phyloP scores from a whole-genome alignment of 345 rosid genomes.

The Microcos paniculata region DNA sequence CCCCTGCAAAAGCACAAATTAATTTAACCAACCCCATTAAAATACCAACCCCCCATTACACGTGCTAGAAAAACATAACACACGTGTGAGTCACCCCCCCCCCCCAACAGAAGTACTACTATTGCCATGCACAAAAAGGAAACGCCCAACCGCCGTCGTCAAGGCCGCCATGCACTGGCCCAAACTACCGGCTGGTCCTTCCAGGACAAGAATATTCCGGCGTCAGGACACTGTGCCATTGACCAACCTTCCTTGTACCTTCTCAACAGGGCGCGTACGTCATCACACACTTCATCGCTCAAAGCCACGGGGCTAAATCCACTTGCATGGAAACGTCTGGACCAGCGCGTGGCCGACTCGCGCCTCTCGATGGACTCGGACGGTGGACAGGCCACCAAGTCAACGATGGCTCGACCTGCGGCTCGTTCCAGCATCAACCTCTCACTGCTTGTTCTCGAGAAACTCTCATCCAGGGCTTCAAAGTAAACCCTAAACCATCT shows the following conservation, averaged over 20 bases:
- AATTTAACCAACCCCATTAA: slow-evolving; percentile 21
- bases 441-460: slow-evolving; percentile 76
- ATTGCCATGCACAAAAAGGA: background rate
- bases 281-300: slow-evolving; percentile 92
- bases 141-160: slow-evolving; percentile 14
- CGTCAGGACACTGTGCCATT: slow-evolving; percentile 63
- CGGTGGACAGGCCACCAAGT: slow-evolving; percentile 75
- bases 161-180: slow-evolving; percentile 95
- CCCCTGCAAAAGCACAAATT: background rate
- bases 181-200: slow-evolving; percentile 95
- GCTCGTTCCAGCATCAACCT: slow-evolving; percentile 80
- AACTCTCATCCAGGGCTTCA: slow-evolving; percentile 78
- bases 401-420: slow-evolving; percentile 75
- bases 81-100: slow-evolving; percentile 34
- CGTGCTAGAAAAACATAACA: slow-evolving; percentile 42
- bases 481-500: slow-evolving; percentile 94
- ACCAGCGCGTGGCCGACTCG: slow-evolving; percentile 80
- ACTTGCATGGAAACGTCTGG: slow-evolving; percentile 52
- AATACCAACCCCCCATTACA: slow-evolving; percentile 35
- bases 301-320: slow-evolving; percentile 50
- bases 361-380: slow-evolving; percentile 67
- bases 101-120: slow-evolving; percentile 2
- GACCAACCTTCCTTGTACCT: slow-evolving; percentile 97
- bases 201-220: slow-evolving; percentile 92
- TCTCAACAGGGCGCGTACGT: slow-evolving; percentile 83